Evolutionary conservation across 2,329 filamentous ascomycete genomes (phyloP).

Genomic region (Penicillium italicum): DNA sequence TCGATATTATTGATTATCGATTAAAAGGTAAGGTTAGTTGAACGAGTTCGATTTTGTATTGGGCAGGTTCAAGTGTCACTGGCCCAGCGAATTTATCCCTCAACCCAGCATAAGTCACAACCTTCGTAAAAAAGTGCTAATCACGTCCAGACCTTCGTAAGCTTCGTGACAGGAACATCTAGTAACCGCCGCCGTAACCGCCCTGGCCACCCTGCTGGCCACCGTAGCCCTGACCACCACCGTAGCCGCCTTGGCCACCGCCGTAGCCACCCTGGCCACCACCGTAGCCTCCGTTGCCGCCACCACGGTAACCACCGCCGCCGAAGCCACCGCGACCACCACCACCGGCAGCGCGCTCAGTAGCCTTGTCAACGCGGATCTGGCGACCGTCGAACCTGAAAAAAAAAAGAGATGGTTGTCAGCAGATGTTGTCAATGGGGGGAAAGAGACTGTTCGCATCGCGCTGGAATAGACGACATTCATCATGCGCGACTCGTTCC

Average conservation of each 20-base stretch:
- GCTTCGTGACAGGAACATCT: slow-evolving; percentile 3
- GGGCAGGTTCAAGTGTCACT: slow-evolving; percentile 1
- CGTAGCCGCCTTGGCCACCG: slow-evolving; percentile 3
- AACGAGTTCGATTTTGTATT: slow-evolving; percentile 8
- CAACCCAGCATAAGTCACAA: slow-evolving; percentile 11
- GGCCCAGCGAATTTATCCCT: slow-evolving; percentile 3
- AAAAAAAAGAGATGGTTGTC: not conserved
- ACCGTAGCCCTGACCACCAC: slow-evolving; percentile 3
- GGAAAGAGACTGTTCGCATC: not conserved
- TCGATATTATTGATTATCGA: slow-evolving; percentile 9
- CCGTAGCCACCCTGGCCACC: slow-evolving; percentile 5
- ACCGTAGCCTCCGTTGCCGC: slow-evolving; percentile 2
- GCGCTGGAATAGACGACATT: not conserved
- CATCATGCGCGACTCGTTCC: not conserved
- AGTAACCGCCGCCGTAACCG: slow-evolving; percentile 7
- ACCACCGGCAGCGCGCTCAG: slow-evolving; percentile 6
- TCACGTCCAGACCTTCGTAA: slow-evolving; percentile 7
- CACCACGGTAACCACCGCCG: slow-evolving; percentile 4
- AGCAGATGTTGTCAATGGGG: not conserved
- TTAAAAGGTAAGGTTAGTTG: slow-evolving; percentile 5
- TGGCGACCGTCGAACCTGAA: slow-evolving; percentile 6
- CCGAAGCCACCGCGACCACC: slow-evolving; percentile 6
- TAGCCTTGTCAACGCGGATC: slow-evolving; percentile 13
- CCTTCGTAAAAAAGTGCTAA: slow-evolving; percentile 5
- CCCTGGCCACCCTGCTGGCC: slow-evolving; percentile 1